A percentile compares a stretch with the other conserved stretches of the same genome.
phyloP scores from a whole-genome alignment of 2,329 filamentous ascomycete genomes.

The Xylaria sp. region DNA sequence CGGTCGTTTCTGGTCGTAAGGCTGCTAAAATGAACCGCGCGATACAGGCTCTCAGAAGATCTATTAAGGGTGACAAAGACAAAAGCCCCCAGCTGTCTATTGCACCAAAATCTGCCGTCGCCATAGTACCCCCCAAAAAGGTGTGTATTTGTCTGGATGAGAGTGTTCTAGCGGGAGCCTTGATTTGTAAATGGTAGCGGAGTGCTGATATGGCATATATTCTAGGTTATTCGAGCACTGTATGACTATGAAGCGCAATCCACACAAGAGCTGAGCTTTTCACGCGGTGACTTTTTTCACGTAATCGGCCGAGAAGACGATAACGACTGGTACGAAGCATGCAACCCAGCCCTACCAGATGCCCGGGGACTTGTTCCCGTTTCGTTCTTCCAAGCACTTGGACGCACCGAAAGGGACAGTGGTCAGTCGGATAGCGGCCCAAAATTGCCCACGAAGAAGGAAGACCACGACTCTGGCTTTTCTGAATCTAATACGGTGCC shows the following conservation, averaged over 20 bases:
- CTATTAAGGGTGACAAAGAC: slow-evolving; percentile 87
- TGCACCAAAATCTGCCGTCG: slow-evolving; percentile 82
- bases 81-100: slow-evolving; percentile 77
- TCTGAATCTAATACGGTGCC: slow-evolving; percentile 59
- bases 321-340: slow-evolving; percentile 96
- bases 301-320: slow-evolving; percentile 97
- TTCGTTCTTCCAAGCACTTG: slow-evolving; percentile 88
- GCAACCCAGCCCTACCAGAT: slow-evolving; percentile 87
- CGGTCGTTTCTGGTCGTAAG: slow-evolving; percentile 30
- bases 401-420: slow-evolving; percentile 91
- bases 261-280: slow-evolving; percentile 84
- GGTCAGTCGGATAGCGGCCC: slow-evolving; percentile 67
- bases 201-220: slow-evolving; percentile 31
- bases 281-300: slow-evolving; percentile 95
- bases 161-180: background rate
- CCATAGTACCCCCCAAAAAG: slow-evolving; percentile 93
- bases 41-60: slow-evolving; percentile 78
- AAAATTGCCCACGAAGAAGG: slow-evolving; percentile 59
- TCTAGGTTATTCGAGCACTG: slow-evolving; percentile 91
- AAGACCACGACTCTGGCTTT: slow-evolving; percentile 91
- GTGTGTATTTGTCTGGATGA: slow-evolving; percentile 53
- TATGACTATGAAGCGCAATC: slow-evolving; percentile 87
- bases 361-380: slow-evolving; percentile 92
- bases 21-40: slow-evolving; percentile 48
- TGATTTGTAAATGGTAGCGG: background rate